A percentile compares a stretch with the other conserved stretches of the same genome.
Conservation (phyloP, 2,329 filamentous ascomycete species). For the Aotearoamyces nothofagi region DNA sequence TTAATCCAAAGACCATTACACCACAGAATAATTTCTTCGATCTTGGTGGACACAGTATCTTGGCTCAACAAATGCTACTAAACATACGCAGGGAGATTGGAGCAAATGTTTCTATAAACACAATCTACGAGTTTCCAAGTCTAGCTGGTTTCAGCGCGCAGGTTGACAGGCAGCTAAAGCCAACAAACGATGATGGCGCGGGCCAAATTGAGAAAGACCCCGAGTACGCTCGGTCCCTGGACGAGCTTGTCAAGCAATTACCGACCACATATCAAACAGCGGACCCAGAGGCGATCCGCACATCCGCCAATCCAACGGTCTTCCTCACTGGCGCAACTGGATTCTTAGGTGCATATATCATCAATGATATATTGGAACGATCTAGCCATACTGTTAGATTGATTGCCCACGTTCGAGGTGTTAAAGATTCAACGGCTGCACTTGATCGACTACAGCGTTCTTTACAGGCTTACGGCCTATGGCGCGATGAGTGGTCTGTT, state of each 20-base stretch:
- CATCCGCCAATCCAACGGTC: constrained; percentile 34
- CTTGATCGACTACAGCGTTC: constrained; percentile 50
- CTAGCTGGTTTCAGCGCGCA: constrained; percentile 33
- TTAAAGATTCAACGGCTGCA: constrained; percentile 42
- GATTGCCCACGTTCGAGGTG: constrained; percentile 58
- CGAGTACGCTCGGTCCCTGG: constrained; percentile 28
- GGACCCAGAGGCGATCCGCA: constrained; percentile 12
- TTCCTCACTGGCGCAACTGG: constrained; percentile 85
- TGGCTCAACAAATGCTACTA: constrained; percentile 70
- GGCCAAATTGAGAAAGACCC: constrained; percentile 32
- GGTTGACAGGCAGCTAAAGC: constrained; percentile 26
- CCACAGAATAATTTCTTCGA: constrained; percentile 60
- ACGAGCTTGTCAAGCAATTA: constrained; percentile 26
- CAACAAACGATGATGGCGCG: constrained; percentile 29
- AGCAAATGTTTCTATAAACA: constrained; percentile 53
- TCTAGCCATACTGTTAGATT: constrained; percentile 40
- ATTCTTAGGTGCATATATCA: constrained; percentile 71
- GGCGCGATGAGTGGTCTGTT: constrained; percentile 51
- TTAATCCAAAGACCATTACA: constrained; percentile 52
- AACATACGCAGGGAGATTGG: constrained; percentile 46
- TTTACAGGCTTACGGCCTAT: constrained; percentile 65
- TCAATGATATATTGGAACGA: constrained; percentile 58
- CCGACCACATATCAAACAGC: constrained; percentile 23
- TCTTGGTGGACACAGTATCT: constrained; percentile 63
- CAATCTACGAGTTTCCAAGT: constrained; percentile 54